These are phyloP conservation scores for Nidularia pulvinata DNA, from an alignment of 768 basidiomycete species.

Conservation along the genomic window DNA sequence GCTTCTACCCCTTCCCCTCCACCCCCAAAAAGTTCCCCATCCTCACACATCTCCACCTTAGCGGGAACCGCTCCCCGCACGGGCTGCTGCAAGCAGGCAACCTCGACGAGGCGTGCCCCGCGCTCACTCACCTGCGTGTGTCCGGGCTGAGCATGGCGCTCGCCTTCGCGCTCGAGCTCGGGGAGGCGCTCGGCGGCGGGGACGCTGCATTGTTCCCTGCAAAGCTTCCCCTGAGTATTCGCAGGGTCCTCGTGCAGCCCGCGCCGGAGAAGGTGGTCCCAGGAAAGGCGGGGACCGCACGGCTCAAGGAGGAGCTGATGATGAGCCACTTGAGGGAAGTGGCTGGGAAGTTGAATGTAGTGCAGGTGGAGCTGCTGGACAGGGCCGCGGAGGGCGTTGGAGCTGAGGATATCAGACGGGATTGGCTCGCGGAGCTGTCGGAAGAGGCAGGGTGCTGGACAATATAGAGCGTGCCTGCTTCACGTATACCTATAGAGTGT, in stretches of 20 bases:
- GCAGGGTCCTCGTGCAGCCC: slow-evolving; percentile 22
- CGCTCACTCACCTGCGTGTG: slow-evolving; percentile 32
- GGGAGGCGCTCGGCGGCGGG: slow-evolving; percentile 20
- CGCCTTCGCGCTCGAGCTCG: slow-evolving; percentile 38
- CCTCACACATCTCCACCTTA: slow-evolving; percentile 39
- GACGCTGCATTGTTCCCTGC: slow-evolving; percentile 13
- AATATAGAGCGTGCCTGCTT: no score
- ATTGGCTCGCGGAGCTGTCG: neutral
- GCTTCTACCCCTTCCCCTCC: slow-evolving; percentile 50
- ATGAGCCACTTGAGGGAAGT: slow-evolving; percentile 5
- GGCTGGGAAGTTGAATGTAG: neutral
- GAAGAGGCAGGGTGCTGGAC: no score
- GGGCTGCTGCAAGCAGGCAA: slow-evolving; percentile 38
- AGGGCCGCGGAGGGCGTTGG: neutral
- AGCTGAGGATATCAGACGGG: neutral
- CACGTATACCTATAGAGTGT: no score
- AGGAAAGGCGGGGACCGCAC: slow-evolving; percentile 4
- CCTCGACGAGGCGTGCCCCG: slow-evolving; percentile 36
- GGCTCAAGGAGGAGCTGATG: slow-evolving; percentile 24
- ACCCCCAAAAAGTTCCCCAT: slow-evolving; percentile 28
- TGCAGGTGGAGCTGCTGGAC: neutral
- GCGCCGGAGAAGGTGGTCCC: slow-evolving; percentile 12
- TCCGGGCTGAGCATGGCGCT: slow-evolving; percentile 41
- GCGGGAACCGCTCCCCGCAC: slow-evolving; percentile 49
- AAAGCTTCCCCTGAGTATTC: slow-evolving; percentile 19